Evolutionary conservation across 192 early-diverging fungal genomes (phyloP).

Genomic region (Coemansia erecta): DNA sequence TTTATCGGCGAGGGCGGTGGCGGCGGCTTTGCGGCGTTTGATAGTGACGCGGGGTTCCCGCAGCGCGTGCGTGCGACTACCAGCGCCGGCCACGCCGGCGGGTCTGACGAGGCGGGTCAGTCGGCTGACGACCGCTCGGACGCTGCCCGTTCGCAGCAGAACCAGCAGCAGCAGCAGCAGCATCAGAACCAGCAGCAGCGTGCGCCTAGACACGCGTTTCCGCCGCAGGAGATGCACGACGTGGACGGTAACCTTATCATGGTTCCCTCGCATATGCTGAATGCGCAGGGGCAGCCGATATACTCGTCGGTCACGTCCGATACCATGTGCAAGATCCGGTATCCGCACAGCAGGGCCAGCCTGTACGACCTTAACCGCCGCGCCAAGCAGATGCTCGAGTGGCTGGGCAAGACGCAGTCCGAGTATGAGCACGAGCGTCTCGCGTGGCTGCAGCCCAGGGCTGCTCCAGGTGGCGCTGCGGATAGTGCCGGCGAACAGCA

Average conservation of each 20-base stretch:
- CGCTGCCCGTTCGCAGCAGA: too few species aligned
- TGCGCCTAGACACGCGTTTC: conserved; percentile 33
- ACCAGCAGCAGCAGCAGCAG: too few species aligned
- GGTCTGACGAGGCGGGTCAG: neutral
- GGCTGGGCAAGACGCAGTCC: conserved; percentile 49
- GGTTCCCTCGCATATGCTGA: conserved; percentile 41
- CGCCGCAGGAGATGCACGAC: conserved; percentile 33
- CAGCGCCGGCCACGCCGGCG: neutral
- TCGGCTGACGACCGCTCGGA: too few species aligned
- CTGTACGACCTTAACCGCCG: conserved; percentile 39
- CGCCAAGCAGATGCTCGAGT: conserved; percentile 52
- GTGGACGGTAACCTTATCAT: conserved; percentile 34
- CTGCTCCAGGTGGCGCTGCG: neutral
- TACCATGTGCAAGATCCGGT: conserved; percentile 50
- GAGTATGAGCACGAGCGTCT: conserved; percentile 48
- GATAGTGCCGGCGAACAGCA: neutral
- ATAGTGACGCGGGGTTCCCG: neutral
- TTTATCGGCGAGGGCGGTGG: conserved; percentile 17
- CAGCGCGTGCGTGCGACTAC: conserved; percentile 12
- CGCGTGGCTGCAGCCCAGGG: conserved; percentile 10
- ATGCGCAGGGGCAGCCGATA: conserved; percentile 36
- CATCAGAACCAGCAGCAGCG: conserved; percentile 13
- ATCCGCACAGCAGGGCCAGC: conserved; percentile 36
- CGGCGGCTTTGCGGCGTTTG: conserved; percentile 8
- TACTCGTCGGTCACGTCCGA: conserved; percentile 37